phyloP scores from a whole-genome alignment of 2,329 filamentous ascomycete genomes.

The Pochonia chlamydosporia region DNA sequence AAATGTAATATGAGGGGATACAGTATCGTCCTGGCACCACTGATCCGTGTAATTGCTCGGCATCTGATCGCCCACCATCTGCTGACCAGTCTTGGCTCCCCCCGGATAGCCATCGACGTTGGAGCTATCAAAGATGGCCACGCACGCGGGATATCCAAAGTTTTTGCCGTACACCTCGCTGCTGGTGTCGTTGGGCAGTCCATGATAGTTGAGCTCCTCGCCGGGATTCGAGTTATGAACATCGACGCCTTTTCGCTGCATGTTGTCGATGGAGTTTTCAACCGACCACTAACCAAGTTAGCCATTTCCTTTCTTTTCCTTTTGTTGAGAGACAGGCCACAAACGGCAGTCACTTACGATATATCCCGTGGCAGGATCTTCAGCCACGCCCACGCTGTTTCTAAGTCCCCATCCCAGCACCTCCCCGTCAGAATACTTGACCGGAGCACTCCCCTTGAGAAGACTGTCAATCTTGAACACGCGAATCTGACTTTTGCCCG shows the following conservation, averaged over 20 bases:
- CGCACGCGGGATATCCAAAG: conserved; percentile 61
- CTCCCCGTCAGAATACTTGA: conserved; percentile 37
- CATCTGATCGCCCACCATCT: conserved; percentile 19
- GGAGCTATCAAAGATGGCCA: conserved; percentile 46
- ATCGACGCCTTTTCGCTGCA: conserved; percentile 46
- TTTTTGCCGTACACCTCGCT: conserved; percentile 32
- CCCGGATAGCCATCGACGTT: conserved; percentile 26
- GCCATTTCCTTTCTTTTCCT: too few species aligned
- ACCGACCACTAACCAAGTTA: conserved; percentile 39
- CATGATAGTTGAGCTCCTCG: conserved; percentile 67
- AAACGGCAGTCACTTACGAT: conserved; percentile 28
- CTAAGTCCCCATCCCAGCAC: conserved; percentile 59
- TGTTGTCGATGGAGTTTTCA: conserved; percentile 61
- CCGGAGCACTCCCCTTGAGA: conserved; percentile 13
- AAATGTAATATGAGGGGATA: conserved; percentile 19
- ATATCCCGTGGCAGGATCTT: conserved; percentile 43
- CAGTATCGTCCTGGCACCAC: conserved; percentile 14
- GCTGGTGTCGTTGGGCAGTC: conserved; percentile 36
- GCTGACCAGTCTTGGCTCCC: conserved; percentile 17
- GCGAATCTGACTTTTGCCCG: conserved; percentile 56
- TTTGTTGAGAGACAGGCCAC: neutral
- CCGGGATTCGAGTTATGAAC: conserved; percentile 63
- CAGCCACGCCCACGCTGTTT: conserved; percentile 63
- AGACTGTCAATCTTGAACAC: conserved; percentile 31
- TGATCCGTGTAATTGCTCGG: conserved; percentile 14